Conservation (phyloP, 2,329 filamentous ascomycete genomes). For the Venturia asperata region DNA sequence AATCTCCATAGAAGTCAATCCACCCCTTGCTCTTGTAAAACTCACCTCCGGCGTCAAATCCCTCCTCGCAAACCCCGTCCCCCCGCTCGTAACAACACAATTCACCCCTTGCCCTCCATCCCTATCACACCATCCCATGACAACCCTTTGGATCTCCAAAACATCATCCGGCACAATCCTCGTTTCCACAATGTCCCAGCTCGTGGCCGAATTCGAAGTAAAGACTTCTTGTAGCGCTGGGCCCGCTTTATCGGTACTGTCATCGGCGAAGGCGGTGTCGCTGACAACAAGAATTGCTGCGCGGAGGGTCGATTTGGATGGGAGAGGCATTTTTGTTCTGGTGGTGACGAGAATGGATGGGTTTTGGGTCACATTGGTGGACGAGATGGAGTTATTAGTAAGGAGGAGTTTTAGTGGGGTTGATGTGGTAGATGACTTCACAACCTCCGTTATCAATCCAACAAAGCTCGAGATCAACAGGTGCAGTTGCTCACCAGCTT, state of each 20-base stretch:
- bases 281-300: slow-evolving; percentile 82
- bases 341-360: neutral
- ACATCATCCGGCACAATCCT: slow-evolving; percentile 75
- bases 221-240: slow-evolving; percentile 63
- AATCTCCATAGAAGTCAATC: slow-evolving; percentile 60
- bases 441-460: too few relatives aligned
- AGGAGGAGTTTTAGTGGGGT: neutral
- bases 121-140: slow-evolving; percentile 68
- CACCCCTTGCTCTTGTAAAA: slow-evolving; percentile 70
- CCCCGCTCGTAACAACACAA: slow-evolving; percentile 80
- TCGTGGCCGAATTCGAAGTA: slow-evolving; percentile 54
- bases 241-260: slow-evolving; percentile 69
- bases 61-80: slow-evolving; percentile 80
- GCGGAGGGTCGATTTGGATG: slow-evolving; percentile 7
- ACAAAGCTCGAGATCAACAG: too few relatives aligned
- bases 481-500: too few relatives aligned
- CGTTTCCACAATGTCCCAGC: slow-evolving; percentile 63
- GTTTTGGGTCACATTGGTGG: too few relatives aligned
- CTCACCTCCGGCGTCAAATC: slow-evolving; percentile 89
- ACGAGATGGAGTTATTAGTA: too few relatives aligned
- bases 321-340: neutral
- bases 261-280: slow-evolving; percentile 76
- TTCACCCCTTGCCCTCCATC: slow-evolving; percentile 52
- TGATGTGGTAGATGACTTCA: neutral
- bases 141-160: slow-evolving; percentile 63